Percentiles rank a stretch among this genome's conserved stretches.
Conservation (phyloP, 345 rosid species). For the Salix exigua region DNA sequence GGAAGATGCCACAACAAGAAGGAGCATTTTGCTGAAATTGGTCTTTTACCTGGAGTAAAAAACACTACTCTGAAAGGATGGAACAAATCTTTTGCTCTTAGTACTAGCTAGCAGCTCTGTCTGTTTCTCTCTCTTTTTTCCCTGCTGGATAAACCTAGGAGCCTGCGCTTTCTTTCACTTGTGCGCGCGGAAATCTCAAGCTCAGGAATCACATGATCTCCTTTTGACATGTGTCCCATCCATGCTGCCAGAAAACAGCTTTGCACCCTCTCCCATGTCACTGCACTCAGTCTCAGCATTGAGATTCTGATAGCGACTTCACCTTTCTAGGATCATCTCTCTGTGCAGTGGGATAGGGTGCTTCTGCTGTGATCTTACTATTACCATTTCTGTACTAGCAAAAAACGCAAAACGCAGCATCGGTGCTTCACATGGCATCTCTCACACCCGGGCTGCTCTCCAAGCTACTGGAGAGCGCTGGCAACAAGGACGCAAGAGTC, state of each 20-base stretch:
- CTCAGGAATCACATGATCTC: not conserved
- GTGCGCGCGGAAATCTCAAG: not conserved
- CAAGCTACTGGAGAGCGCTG: conserved; percentile 38
- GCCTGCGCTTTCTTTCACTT: not conserved
- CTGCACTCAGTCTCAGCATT: not conserved
- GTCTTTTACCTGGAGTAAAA: no score
- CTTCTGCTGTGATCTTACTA: not conserved
- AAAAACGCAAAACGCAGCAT: not conserved
- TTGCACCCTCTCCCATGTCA: not conserved
- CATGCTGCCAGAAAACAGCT: not conserved
- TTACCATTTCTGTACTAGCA: not conserved
- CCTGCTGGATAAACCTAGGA: not conserved
- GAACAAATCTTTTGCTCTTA: no score
- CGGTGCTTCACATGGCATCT: conserved; percentile 26
- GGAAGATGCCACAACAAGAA: no score
- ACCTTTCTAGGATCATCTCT: not conserved
- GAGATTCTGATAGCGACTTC: conserved; percentile 8
- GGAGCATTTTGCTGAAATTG: no score
- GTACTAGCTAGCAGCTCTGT: no score
- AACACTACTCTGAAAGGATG: no score
- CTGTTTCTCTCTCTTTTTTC: no score
- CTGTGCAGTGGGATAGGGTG: not conserved
- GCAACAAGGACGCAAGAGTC: conserved; percentile 21
- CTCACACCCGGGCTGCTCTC: conserved; percentile 50
- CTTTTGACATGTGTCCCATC: not conserved